Conservation (phyloP, 2,329 filamentous ascomycete genomes). For the Aspergillus eucalypticola region DNA sequence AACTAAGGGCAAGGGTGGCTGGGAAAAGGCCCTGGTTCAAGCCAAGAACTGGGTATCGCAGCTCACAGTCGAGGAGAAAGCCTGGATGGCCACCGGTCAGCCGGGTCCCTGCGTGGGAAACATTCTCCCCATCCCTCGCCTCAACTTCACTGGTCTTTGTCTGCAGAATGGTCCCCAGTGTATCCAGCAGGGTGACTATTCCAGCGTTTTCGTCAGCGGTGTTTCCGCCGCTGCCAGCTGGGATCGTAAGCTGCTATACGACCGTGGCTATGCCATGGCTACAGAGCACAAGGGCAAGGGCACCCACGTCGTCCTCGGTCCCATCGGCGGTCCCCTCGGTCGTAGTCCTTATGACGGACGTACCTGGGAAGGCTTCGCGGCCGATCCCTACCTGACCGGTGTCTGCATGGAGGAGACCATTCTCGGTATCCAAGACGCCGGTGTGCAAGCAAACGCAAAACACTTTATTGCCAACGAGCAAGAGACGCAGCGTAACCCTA, state of each 20-base stretch:
- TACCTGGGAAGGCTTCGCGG: slow-evolving; percentile 46
- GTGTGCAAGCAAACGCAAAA: slow-evolving; percentile 27
- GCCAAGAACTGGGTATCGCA: slow-evolving; percentile 20
- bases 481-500: slow-evolving; percentile 51
- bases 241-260: slow-evolving; percentile 58
- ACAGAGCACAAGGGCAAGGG: slow-evolving; percentile 47
- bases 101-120: slow-evolving; percentile 35
- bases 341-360: slow-evolving; percentile 27
- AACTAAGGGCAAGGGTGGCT: slow-evolving; percentile 22
- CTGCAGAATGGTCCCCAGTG: slow-evolving; percentile 47
- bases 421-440: slow-evolving; percentile 61
- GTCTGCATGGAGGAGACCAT: slow-evolving; percentile 46
- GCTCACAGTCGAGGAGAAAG: slow-evolving; percentile 28
- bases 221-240: slow-evolving; percentile 67
- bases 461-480: slow-evolving; percentile 67
- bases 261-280: slow-evolving; percentile 56
- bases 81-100: slow-evolving; percentile 30
- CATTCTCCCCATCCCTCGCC: slow-evolving; percentile 30
- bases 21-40: slow-evolving; percentile 22
- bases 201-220: slow-evolving; percentile 72
- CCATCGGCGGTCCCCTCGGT: slow-evolving; percentile 45
- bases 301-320: slow-evolving; percentile 46
- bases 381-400: slow-evolving; percentile 49
- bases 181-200: slow-evolving; percentile 66
- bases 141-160: slow-evolving; percentile 33